Conservation (phyloP, 2,329 filamentous ascomycete genomes). For the Apiospora marii region DNA sequence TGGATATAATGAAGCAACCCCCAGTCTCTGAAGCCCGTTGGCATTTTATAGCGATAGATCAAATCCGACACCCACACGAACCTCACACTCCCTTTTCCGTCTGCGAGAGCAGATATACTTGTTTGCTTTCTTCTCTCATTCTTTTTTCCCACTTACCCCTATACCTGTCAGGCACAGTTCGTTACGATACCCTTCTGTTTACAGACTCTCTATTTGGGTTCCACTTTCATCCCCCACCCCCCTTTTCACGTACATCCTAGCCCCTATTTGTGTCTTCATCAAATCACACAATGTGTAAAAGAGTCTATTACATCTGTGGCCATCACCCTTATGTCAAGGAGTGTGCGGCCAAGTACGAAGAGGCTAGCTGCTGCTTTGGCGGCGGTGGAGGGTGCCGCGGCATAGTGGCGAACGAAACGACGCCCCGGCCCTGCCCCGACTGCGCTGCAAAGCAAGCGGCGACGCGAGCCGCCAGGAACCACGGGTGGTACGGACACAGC, state of each 20-base stretch:
- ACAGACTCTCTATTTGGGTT: neutral
- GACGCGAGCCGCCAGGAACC: slow-evolving; percentile 31
- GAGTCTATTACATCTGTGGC: neutral
- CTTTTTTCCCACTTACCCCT: neutral
- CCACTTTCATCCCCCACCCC: neutral
- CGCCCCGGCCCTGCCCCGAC: neutral
- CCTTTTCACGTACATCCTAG: neutral
- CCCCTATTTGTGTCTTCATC: neutral
- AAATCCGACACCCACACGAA: neutral
- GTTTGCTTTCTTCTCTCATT: neutral
- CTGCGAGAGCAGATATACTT: neutral
- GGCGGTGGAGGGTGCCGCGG: neutral
- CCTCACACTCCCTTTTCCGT: neutral
- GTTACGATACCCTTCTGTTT: neutral
- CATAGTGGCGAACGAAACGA: neutral
- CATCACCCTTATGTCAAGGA: neutral
- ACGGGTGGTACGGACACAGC: slow-evolving; percentile 32
- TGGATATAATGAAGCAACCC: neutral
- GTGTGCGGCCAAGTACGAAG: neutral
- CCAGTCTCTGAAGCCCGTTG: neutral
- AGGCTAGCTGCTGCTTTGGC: slow-evolving; percentile 5
- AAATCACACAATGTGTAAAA: neutral
- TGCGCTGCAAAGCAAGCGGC: slow-evolving; percentile 25
- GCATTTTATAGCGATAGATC: neutral
- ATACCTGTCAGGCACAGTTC: slow-evolving; percentile 16